Percentiles rank a stretch among this genome's conserved stretches.
Evolutionary conservation across 495 filamentous ascomycete genomes (phyloP).

Genomic region (Pseudomonodictys pantanalensis): DNA sequence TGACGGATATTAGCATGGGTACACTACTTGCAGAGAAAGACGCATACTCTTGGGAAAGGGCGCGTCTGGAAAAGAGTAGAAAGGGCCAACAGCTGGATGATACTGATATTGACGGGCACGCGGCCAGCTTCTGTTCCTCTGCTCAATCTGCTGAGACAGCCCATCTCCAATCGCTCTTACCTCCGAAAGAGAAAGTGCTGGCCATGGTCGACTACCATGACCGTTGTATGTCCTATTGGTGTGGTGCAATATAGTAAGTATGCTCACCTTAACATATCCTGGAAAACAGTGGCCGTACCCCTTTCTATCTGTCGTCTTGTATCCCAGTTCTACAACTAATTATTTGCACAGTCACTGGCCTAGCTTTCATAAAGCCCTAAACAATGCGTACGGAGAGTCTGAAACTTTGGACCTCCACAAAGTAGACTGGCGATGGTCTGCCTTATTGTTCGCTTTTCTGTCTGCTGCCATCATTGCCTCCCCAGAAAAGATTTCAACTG

Average conservation of each 20-base stretch:
- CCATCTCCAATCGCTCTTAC: conserved; percentile 41
- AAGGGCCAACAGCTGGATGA: background rate
- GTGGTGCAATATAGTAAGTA: conserved; percentile 24
- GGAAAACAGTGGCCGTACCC: too few species aligned
- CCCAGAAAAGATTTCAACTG: conserved; percentile 30
- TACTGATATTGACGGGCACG: background rate
- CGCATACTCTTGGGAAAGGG: background rate
- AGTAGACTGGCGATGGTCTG: conserved; percentile 43
- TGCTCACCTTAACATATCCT: background rate
- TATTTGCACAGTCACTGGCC: conserved; percentile 32
- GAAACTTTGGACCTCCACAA: conserved; percentile 29
- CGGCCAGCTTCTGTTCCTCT: conserved; percentile 8
- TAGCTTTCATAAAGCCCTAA: conserved; percentile 37
- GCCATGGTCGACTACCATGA: conserved; percentile 44
- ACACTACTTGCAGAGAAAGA: conserved; percentile 8
- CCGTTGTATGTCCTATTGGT: conserved; percentile 43
- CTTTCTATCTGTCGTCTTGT: too few species aligned
- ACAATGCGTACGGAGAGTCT: conserved; percentile 37
- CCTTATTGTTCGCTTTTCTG: conserved; percentile 45
- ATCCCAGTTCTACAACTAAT: background rate
- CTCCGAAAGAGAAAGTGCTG: conserved; percentile 35
- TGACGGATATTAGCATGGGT: conserved; percentile 22
- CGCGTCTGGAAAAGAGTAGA: background rate
- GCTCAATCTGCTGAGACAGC: conserved; percentile 14
- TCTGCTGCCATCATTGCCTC: conserved; percentile 43